phyloP scores from a whole-genome alignment of 169 alveolate genomes.

The Pseudocohnilembus persalinus region DNA sequence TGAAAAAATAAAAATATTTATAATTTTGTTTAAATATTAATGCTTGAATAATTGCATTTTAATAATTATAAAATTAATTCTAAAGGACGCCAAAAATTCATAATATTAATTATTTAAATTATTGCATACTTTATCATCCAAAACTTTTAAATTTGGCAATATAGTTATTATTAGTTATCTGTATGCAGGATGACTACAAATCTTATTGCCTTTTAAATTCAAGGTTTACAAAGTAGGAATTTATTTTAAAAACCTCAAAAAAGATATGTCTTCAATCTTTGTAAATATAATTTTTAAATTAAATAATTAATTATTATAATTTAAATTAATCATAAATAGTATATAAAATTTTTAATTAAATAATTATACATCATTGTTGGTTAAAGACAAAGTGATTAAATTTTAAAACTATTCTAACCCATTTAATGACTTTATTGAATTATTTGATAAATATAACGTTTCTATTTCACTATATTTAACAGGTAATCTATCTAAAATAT shows the following conservation, averaged over 20 bases:
- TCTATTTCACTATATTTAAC: constrained; percentile 4
- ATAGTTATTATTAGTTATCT: constrained; percentile 4
- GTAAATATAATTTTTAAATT: not conserved
- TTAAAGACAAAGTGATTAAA: not conserved
- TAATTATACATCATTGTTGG: constrained; percentile 9
- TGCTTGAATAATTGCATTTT: not conserved
- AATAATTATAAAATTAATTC: not conserved
- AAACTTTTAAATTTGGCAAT: constrained; percentile 6
- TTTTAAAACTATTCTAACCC: constrained; percentile 14
- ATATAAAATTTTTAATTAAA: not conserved
- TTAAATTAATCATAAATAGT: not conserved
- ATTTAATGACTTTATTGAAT: constrained; percentile 1
- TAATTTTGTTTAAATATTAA: not conserved
- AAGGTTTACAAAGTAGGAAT: not conserved
- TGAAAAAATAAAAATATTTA: not conserved
- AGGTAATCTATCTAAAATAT: constrained; percentile 5
- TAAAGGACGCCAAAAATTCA: not conserved
- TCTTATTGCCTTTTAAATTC: constrained; percentile 5
- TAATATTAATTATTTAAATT: not conserved
- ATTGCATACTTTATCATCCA: constrained; percentile 12
- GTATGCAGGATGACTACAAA: constrained; percentile 6
- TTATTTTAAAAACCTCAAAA: not conserved
- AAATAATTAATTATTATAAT: not conserved
- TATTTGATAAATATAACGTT: constrained; percentile 6
- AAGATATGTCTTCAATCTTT: not conserved